These are phyloP conservation scores for Hypoxylon sp. DNA, from an alignment of 2,329 filamentous ascomycete genomes.

Conservation along the genomic window DNA sequence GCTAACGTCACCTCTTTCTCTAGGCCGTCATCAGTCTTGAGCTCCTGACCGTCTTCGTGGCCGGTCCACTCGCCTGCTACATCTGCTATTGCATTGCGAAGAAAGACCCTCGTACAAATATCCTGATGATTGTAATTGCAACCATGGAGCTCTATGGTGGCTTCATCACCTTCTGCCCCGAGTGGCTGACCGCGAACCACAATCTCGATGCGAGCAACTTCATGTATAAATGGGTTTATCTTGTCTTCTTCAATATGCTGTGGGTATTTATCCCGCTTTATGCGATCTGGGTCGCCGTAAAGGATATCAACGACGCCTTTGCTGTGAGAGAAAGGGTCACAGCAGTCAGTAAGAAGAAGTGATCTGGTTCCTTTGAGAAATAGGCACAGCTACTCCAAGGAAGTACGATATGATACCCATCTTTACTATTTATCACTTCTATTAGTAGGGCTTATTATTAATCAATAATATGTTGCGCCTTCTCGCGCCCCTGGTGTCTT, in stretches of 20 bases:
- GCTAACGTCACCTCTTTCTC: constrained; percentile 5
- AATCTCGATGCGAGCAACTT: constrained; percentile 76
- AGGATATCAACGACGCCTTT: constrained; percentile 69
- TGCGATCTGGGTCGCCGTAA: constrained; percentile 66
- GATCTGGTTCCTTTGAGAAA: not conserved
- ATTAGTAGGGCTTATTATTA: not conserved
- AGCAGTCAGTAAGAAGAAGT: constrained; percentile 53
- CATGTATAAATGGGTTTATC: constrained; percentile 76
- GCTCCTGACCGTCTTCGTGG: constrained; percentile 73
- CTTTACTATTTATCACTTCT: constrained; percentile 12
- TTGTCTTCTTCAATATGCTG: constrained; percentile 76
- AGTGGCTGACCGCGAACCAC: constrained; percentile 73
- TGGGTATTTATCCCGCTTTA: constrained; percentile 76
- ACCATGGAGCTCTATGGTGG: constrained; percentile 77
- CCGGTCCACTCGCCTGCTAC: constrained; percentile 70
- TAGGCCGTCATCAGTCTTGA: constrained; percentile 73
- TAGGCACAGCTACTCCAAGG: not conserved
- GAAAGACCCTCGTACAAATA: constrained; percentile 66
- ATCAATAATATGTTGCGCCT: not conserved
- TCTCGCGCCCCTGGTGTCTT: not conserved
- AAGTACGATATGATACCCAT: constrained; percentile 24
- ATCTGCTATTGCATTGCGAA: constrained; percentile 72
- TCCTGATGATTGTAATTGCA: constrained; percentile 74
- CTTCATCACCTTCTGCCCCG: constrained; percentile 79
- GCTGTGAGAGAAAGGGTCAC: constrained; percentile 54